phyloP scores from a whole-genome alignment of 78 protist species.

The Dictyostelium firmibasis region DNA sequence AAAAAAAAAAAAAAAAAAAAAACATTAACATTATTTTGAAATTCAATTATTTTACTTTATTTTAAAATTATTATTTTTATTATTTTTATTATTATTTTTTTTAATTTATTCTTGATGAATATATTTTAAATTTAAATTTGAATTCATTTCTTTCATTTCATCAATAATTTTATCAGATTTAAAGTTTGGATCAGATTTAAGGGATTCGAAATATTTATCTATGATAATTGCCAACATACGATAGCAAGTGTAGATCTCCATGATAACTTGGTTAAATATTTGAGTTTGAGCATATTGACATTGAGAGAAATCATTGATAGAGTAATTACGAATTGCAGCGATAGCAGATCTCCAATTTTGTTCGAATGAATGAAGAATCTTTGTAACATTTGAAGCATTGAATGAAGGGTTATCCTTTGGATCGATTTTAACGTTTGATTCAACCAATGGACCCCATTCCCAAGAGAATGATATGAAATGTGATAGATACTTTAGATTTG shows the following conservation, averaged over 20 bases:
- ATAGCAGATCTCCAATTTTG: constrained; percentile 49
- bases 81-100: neutral
- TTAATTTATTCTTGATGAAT: neutral
- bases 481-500: constrained; percentile 10
- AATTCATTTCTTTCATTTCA: constrained; percentile 45
- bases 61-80: neutral
- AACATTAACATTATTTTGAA: no score
- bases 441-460: constrained; percentile 74
- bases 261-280: neutral
- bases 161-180: neutral
- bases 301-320: constrained; percentile 5
- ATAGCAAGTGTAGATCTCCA: neutral
- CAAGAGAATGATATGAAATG: neutral
- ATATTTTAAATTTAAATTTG: constrained; percentile 15
- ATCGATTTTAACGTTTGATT: constrained; percentile 53
- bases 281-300: constrained; percentile 4
- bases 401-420: constrained; percentile 13
- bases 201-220: neutral
- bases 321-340: constrained; percentile 15
- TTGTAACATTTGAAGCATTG: neutral
- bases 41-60: neutral
- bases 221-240: constrained; percentile 28
- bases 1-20: neutral
- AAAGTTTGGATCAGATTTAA: neutral
- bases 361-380: constrained; percentile 19